phyloP scores from a whole-genome alignment of 78 protist species.

The Emiliania huxleyi region DNA sequence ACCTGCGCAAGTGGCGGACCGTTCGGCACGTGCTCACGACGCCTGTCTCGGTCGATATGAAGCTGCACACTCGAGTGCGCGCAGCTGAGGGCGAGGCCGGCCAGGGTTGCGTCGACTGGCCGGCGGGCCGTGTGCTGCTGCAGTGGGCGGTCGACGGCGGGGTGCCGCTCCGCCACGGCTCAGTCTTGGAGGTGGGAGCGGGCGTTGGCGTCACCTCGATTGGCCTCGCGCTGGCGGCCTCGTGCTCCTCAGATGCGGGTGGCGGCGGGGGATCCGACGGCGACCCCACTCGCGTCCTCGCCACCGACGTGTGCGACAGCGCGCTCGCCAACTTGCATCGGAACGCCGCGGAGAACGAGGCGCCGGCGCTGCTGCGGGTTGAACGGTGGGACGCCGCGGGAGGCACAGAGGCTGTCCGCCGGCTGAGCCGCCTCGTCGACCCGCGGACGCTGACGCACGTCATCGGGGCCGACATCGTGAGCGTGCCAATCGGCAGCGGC shows the following conservation, averaged over 20 bases:
- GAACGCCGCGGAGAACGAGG: neutral
- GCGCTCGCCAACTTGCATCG: neutral
- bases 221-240: neutral
- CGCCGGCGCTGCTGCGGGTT: neutral
- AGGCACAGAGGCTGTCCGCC: neutral
- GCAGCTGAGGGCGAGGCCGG: neutral
- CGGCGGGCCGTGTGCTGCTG: neutral
- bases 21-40: neutral
- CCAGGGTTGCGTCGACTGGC: conserved; percentile 12
- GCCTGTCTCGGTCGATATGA: neutral
- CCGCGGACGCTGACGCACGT: neutral
- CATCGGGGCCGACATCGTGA: neutral
- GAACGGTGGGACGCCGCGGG: neutral
- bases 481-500: neutral
- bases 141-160: neutral
- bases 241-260: neutral
- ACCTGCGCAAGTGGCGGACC: neutral
- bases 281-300: neutral
- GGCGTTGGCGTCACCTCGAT: neutral
- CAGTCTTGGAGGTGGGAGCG: neutral
- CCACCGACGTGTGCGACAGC: neutral
- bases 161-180: neutral
- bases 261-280: neutral
- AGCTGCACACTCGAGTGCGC: neutral
- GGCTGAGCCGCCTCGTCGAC: neutral